phyloP scores from a whole-genome alignment of 1,284 basidiomycete genomes.

The Ganoderma lingzhi region DNA sequence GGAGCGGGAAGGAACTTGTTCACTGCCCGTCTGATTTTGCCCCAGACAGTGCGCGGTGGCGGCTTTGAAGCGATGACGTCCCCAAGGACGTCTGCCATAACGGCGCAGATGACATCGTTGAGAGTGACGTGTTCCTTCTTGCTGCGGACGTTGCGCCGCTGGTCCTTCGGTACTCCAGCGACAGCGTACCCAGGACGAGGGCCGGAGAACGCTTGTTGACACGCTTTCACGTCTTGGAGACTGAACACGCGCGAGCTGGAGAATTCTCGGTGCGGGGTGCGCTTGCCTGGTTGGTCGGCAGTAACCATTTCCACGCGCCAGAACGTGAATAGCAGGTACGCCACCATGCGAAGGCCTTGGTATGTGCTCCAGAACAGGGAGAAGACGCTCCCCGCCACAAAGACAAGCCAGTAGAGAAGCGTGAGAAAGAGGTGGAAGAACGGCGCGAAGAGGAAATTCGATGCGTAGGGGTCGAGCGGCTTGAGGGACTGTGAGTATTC shows the following conservation, averaged over 20 bases:
- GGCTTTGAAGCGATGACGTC: slow-evolving; percentile 32
- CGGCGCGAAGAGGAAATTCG: slow-evolving; percentile 25
- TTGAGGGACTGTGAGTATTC: slow-evolving; percentile 33
- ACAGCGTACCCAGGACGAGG: slow-evolving; percentile 34
- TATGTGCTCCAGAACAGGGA: slow-evolving; percentile 39
- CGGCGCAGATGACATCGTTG: slow-evolving; percentile 43
- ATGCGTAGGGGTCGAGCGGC: slow-evolving; percentile 33
- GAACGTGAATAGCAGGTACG: slow-evolving; percentile 37
- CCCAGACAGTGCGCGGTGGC: slow-evolving; percentile 23
- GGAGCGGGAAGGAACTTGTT: slow-evolving; percentile 34
- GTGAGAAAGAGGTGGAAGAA: slow-evolving; percentile 34
- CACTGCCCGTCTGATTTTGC: slow-evolving; percentile 23
- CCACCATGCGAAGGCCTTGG: slow-evolving; percentile 32
- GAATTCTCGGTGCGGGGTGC: slow-evolving; percentile 36
- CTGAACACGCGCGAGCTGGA: slow-evolving; percentile 39
- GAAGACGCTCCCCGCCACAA: slow-evolving; percentile 24
- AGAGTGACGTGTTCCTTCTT: slow-evolving; percentile 40
- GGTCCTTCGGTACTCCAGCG: slow-evolving; percentile 31
- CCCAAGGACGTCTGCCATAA: slow-evolving; percentile 41
- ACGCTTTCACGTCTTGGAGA: slow-evolving; percentile 39
- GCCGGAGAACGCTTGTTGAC: slow-evolving; percentile 43
- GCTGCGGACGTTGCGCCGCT: slow-evolving; percentile 31
- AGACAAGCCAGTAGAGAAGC: slow-evolving; percentile 36
- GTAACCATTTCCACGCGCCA: slow-evolving; percentile 42
- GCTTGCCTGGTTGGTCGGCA: slow-evolving; percentile 30